Conservation (phyloP, 179 eudicot species). For the Corrigiola litoralis region DNA sequence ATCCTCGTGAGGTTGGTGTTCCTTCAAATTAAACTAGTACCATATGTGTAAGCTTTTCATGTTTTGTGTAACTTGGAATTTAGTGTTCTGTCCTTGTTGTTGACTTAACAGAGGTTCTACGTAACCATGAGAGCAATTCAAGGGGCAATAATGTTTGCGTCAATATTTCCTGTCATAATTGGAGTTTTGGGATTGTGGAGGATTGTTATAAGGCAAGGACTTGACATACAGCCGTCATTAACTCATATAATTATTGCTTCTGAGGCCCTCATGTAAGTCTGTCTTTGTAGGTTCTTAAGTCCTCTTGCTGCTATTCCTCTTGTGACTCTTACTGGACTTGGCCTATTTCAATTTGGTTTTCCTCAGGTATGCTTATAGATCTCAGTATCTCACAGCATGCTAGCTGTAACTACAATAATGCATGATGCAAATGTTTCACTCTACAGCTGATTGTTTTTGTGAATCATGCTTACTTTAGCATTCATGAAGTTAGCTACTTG, state of each 20-base stretch:
- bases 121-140: slow-evolving; percentile 71
- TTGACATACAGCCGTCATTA: not conserved
- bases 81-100: not conserved
- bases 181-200: slow-evolving; percentile 89
- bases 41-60: not conserved
- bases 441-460: not conserved
- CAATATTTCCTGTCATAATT: slow-evolving; percentile 51
- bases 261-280: not conserved
- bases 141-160: slow-evolving; percentile 80
- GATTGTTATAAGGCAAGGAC: slow-evolving; percentile 56
- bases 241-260: not conserved
- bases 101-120: slow-evolving; percentile 51
- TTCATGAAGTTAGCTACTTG: too few relatives aligned
- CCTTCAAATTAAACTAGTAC: not conserved
- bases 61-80: not conserved
- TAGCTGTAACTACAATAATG: too few relatives aligned
- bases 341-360: slow-evolving; percentile 66
- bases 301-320: slow-evolving; percentile 79
- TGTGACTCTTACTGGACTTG: slow-evolving; percentile 75
- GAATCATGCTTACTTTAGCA: too few relatives aligned
- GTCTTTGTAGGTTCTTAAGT: slow-evolving; percentile 48
- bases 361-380: slow-evolving; percentile 47
- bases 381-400: too few relatives aligned
- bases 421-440: not conserved
- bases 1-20: slow-evolving; percentile 57